These are phyloP conservation scores for Globisporangium irregulare DNA, from an alignment of 352 stramenopile species.

Conservation along the genomic window DNA sequence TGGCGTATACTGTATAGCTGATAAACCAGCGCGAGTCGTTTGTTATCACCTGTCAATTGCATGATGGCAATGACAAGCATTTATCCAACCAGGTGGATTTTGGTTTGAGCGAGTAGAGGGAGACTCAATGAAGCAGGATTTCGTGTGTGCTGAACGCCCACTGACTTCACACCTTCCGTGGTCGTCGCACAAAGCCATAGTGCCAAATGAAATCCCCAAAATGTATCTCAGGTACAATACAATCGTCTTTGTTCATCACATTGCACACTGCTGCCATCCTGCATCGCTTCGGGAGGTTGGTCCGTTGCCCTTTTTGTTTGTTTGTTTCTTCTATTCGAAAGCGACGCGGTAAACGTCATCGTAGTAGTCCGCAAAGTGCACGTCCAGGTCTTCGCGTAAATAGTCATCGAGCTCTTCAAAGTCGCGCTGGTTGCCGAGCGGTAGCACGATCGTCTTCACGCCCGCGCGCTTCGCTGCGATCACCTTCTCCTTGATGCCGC, in stretches of 20 bases:
- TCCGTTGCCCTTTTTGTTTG: background rate
- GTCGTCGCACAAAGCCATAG: no score
- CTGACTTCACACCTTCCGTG: no score
- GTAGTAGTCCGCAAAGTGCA: slow-evolving; percentile 97
- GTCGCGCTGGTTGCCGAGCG: slow-evolving; percentile 94
- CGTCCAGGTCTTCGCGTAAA: slow-evolving; percentile 93
- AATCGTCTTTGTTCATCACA: slow-evolving; percentile 2
- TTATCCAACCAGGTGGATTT: background rate
- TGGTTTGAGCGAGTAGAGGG: background rate
- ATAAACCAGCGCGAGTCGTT: background rate
- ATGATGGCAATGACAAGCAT: background rate
- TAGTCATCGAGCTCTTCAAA: slow-evolving; percentile 98
- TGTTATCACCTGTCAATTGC: background rate
- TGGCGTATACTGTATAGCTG: background rate
- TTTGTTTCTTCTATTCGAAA: slow-evolving; percentile 67
- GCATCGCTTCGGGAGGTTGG: background rate
- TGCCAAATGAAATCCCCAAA: no score
- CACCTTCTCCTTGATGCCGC: slow-evolving; percentile 99
- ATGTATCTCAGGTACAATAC: background rate
- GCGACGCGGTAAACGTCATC: slow-evolving; percentile 94
- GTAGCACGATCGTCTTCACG: slow-evolving; percentile 94
- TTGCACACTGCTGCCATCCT: slow-evolving; percentile 1
- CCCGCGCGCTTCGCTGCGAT: slow-evolving; percentile 96
- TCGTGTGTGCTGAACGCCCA: no score
- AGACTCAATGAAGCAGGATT: background rate